Conservation (phyloP, 192 early-diverging fungal species). For the Backusella westeae region DNA sequence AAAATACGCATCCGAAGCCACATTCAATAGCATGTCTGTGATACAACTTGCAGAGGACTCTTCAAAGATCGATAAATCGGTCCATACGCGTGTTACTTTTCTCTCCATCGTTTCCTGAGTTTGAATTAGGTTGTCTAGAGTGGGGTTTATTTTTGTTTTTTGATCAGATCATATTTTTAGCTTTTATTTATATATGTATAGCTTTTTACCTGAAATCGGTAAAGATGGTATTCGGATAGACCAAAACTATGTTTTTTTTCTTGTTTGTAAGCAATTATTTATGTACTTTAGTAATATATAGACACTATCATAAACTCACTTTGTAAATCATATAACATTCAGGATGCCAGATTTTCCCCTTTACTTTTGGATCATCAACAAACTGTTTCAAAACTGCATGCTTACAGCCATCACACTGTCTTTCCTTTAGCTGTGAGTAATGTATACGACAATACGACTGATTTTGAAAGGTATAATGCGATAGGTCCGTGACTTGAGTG, state of each 20-base stretch:
- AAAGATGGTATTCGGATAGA: slow-evolving; percentile 3
- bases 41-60: slow-evolving; percentile 86
- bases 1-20: slow-evolving; percentile 65
- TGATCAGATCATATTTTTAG: background rate
- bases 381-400: slow-evolving; percentile 80
- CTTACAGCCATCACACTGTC: slow-evolving; percentile 76
- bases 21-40: slow-evolving; percentile 79
- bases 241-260: background rate
- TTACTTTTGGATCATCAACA: slow-evolving; percentile 66
- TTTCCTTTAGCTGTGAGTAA: slow-evolving; percentile 70
- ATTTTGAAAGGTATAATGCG: slow-evolving; percentile 79
- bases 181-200: background rate
- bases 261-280: background rate
- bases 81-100: slow-evolving; percentile 81
- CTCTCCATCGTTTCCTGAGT: slow-evolving; percentile 72
- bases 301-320: slow-evolving; percentile 28
- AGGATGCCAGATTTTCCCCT: slow-evolving; percentile 76
- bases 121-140: slow-evolving; percentile 15
- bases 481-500: slow-evolving; percentile 12
- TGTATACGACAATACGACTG: slow-evolving; percentile 78
- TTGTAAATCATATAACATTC: slow-evolving; percentile 93
- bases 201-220: background rate
- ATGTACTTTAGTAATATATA: background rate
- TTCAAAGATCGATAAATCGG: slow-evolving; percentile 82
- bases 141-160: background rate